Conservation (phyloP, 805 yeast species). For the Teunomyces gatunensis region DNA sequence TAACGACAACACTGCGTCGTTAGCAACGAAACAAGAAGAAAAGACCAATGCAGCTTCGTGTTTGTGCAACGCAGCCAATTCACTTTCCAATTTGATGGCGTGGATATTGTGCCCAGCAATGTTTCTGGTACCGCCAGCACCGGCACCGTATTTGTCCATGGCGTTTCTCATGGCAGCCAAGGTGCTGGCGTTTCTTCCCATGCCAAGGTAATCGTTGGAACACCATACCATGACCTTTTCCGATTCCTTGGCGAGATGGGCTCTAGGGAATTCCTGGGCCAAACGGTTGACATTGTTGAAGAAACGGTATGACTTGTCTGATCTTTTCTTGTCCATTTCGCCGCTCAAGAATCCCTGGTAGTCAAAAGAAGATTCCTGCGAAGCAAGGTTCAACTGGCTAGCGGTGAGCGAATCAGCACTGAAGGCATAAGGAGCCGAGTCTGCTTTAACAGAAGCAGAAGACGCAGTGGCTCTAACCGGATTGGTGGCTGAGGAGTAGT, state of each 20-base stretch:
- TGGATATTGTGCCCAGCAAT: slow-evolving; percentile 96
- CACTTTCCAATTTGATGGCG: slow-evolving; percentile 84
- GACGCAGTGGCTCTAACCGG: slow-evolving; percentile 47
- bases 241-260: slow-evolving; percentile 71
- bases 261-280: slow-evolving; percentile 90
- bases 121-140: slow-evolving; percentile 99
- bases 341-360: slow-evolving; percentile 65
- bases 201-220: slow-evolving; percentile 94
- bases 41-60: slow-evolving; percentile 95
- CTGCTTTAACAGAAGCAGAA: slow-evolving; percentile 43
- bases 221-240: slow-evolving; percentile 99
- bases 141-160: slow-evolving; percentile 89
- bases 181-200: slow-evolving; percentile 80
- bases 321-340: slow-evolving; percentile 71
- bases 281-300: slow-evolving; percentile 96
- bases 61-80: slow-evolving; percentile 85
- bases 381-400: slow-evolving; percentile 27
- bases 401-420: slow-evolving; percentile 25
- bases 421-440: slow-evolving; percentile 33
- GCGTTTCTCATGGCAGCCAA: slow-evolving; percentile 74
- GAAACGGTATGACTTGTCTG: slow-evolving; percentile 89
- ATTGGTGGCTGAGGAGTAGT: slow-evolving; percentile 47
- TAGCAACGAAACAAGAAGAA: slow-evolving; percentile 94
- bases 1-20: slow-evolving; percentile 89
- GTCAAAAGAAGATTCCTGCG: slow-evolving; percentile 60